phyloP scores from a whole-genome alignment of 2,329 filamentous ascomycete genomes.

The Colletotrichum magnum region DNA sequence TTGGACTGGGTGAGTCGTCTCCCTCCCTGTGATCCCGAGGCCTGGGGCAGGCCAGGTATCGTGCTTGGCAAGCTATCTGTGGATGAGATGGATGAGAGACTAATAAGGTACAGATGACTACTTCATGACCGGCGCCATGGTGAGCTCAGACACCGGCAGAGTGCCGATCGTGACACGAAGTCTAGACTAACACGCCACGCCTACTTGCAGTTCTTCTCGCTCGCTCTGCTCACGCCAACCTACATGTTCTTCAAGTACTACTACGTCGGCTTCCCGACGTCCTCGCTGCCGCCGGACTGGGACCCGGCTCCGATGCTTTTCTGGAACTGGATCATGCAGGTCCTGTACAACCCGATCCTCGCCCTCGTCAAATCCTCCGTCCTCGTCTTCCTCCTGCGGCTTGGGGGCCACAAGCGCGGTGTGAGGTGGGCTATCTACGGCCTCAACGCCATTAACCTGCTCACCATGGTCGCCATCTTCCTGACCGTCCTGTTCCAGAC shows the following conservation, averaged over 20 bases:
- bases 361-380: slow-evolving; percentile 53
- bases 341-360: slow-evolving; percentile 53
- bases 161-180: background rate
- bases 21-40: background rate
- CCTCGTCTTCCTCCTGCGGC: slow-evolving; percentile 50
- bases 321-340: slow-evolving; percentile 51
- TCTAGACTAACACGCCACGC: background rate
- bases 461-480: slow-evolving; percentile 54
- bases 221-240: slow-evolving; percentile 17
- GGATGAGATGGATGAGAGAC: background rate
- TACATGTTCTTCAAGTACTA: slow-evolving; percentile 37
- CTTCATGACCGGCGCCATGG: slow-evolving; percentile 31
- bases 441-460: slow-evolving; percentile 53
- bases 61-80: background rate
- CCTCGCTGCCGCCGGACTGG: slow-evolving; percentile 18
- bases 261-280: slow-evolving; percentile 25
- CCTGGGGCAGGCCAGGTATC: no score
- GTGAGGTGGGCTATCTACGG: slow-evolving; percentile 46
- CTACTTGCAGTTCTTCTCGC: slow-evolving; percentile 13
- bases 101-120: slow-evolving; percentile 19
- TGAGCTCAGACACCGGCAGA: slow-evolving; percentile 3
- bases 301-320: slow-evolving; percentile 27
- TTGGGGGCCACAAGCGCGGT: slow-evolving; percentile 49
- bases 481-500: slow-evolving; percentile 58
- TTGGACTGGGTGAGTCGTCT: slow-evolving; percentile 23